Evolutionary conservation across 805 yeast genomes (phyloP).

Genomic region (Candida peoriensis): DNA sequence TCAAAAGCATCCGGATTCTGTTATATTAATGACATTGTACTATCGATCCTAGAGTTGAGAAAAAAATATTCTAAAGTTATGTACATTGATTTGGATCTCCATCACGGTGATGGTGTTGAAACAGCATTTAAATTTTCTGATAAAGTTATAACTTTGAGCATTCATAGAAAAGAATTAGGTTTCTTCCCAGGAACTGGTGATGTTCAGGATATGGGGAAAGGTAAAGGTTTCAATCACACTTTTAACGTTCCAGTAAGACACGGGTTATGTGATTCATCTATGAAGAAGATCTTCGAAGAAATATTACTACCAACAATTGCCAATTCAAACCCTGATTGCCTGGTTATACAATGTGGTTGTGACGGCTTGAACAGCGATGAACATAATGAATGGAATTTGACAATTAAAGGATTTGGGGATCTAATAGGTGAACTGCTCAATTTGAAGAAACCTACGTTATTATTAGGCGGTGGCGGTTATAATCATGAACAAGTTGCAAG

Average conservation of each 20-base stretch:
- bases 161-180: slow-evolving; percentile 61
- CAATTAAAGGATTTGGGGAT: slow-evolving; percentile 43
- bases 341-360: slow-evolving; percentile 67
- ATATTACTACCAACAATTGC: slow-evolving; percentile 39
- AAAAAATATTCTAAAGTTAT: slow-evolving; percentile 40
- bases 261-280: slow-evolving; percentile 47
- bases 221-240: slow-evolving; percentile 32
- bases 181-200: slow-evolving; percentile 73
- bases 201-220: slow-evolving; percentile 30
- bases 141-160: slow-evolving; percentile 54
- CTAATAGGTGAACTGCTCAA: slow-evolving; percentile 28
- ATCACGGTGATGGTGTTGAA: slow-evolving; percentile 81
- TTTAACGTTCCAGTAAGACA: slow-evolving; percentile 52
- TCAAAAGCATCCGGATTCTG: slow-evolving; percentile 64
- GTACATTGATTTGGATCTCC: slow-evolving; percentile 70
- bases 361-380: slow-evolving; percentile 70
- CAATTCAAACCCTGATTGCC: slow-evolving; percentile 40
- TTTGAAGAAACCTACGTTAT: slow-evolving; percentile 32
- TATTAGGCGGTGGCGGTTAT: slow-evolving; percentile 80
- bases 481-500: slow-evolving; percentile 56
- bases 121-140: slow-evolving; percentile 52
- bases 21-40: slow-evolving; percentile 63
- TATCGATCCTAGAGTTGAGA: slow-evolving; percentile 50
- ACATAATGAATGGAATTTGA: slow-evolving; percentile 64
- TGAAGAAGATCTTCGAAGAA: slow-evolving; percentile 32